Percentiles rank a stretch among this genome's conserved stretches.
These are phyloP conservation scores for Venturia asperata DNA, from an alignment of 2,329 filamentous ascomycete genomes.

Conservation along the genomic window DNA sequence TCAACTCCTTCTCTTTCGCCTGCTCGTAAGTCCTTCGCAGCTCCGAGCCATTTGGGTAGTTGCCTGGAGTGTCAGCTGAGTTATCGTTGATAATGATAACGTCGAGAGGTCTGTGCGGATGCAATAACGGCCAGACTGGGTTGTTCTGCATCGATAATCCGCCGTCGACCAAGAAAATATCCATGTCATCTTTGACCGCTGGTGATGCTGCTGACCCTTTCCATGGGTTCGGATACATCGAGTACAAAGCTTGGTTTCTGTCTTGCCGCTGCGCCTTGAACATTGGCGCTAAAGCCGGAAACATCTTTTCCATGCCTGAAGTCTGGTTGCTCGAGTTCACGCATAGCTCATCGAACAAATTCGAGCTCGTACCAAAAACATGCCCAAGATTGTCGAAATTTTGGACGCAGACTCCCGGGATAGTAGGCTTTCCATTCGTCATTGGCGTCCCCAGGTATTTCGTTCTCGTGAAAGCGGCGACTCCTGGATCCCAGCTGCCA, in stretches of 20 bases:
- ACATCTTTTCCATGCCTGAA: slow-evolving; percentile 22
- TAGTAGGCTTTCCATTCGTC: slow-evolving; percentile 39
- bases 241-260: slow-evolving; percentile 34
- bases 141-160: slow-evolving; percentile 45
- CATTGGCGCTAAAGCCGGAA: slow-evolving; percentile 26
- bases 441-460: slow-evolving; percentile 56
- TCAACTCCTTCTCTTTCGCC: slow-evolving; percentile 44
- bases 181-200: slow-evolving; percentile 30
- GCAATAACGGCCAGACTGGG: slow-evolving; percentile 47
- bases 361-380: slow-evolving; percentile 39
- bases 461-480: slow-evolving; percentile 54
- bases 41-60: slow-evolving; percentile 56
- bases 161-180: slow-evolving; percentile 46
- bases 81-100: slow-evolving; percentile 61
- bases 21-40: slow-evolving; percentile 53
- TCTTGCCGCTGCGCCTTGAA: slow-evolving; percentile 23
- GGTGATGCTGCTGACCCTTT: slow-evolving; percentile 43
- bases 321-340: slow-evolving; percentile 20
- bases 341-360: slow-evolving; percentile 36
- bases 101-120: slow-evolving; percentile 48
- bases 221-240: slow-evolving; percentile 57
- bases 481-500: slow-evolving; percentile 55
- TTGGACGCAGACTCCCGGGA: slow-evolving; percentile 38
- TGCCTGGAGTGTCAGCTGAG: slow-evolving; percentile 50
- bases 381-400: slow-evolving; percentile 45